Evolutionary conservation across 345 rosid genomes (phyloP).

Genomic region (Populus tremula): DNA sequence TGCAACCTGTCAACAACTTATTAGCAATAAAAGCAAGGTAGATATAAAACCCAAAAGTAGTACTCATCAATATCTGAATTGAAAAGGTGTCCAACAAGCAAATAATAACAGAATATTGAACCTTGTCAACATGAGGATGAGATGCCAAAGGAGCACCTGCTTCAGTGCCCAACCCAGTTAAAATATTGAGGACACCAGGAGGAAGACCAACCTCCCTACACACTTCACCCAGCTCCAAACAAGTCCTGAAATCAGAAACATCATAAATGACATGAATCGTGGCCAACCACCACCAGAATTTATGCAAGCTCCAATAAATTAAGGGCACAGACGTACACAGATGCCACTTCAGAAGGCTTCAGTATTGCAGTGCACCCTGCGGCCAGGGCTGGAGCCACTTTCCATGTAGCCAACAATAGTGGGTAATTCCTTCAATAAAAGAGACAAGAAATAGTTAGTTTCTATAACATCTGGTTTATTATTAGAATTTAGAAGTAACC

Average conservation of each 20-base stretch:
- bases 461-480: neutral
- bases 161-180: constrained; percentile 94
- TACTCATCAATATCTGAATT: constrained; percentile 16
- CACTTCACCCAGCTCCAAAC: constrained; percentile 94
- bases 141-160: constrained; percentile 97
- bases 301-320: constrained; percentile 11
- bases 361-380: constrained; percentile 93
- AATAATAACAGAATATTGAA: constrained; percentile 18
- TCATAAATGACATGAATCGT: neutral
- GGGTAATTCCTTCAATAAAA: constrained; percentile 86
- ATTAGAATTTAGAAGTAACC: neutral
- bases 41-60: constrained; percentile 4
- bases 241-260: constrained; percentile 58
- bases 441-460: constrained; percentile 12
- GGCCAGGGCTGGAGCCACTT: constrained; percentile 97
- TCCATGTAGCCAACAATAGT: constrained; percentile 88
- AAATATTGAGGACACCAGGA: constrained; percentile 84
- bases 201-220: constrained; percentile 93
- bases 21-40: constrained; percentile 20
- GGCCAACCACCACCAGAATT: constrained; percentile 8
- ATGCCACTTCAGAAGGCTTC: constrained; percentile 87
- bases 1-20: constrained; percentile 52
- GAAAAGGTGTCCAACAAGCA: constrained; percentile 2
- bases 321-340: constrained; percentile 49
- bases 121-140: constrained; percentile 94